Evolutionary conservation across 139 green algal genomes (phyloP), one percentile per base, ranked within the genome.

Genomic region (Micromonas commoda): DNA sequence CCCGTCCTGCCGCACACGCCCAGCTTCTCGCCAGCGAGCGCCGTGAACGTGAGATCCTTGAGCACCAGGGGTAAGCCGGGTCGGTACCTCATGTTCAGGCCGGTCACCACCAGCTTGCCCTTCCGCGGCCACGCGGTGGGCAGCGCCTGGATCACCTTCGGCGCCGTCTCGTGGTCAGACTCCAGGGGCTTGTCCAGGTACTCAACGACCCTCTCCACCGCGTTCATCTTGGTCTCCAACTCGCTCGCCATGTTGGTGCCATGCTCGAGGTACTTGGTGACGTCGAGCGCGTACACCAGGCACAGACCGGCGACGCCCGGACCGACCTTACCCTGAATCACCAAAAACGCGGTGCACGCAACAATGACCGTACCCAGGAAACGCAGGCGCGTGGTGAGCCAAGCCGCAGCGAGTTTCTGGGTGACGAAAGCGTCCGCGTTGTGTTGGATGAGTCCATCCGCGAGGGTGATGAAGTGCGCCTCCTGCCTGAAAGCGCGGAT

Each of bases 211-310:
- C 93, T 87, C 85, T 98, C 93, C 37, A 97, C 93, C 3, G 86
- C 89, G 86, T 98, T 98, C 86, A 97, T 93, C 66, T 94, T 84
- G 1, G 82, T 84, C 85, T 97, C 92, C 34, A 91, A 86, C 87
- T 91, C 88, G 54, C 87, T 89, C 6, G 86, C 86, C 73, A 90
- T 91, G 51, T 86, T 87, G 35, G 91, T 91, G n/a, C 81, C 86
- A 35, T 90, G 86, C 84, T 95, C 96, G 16, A 96, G 83, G 89
- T 91, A 94, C 65, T 87, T 81, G 4, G 91, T 95, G 2, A 97
- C 82, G 70, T 96, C 89, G 60, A 83, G 31, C 20, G 79, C 79
- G 72, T 83, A 79, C 34, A 53, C 78, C 28, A 85, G 39, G 4
- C 51, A 61, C 23, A 85, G 60, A 51, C 80, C 80, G 20, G 76